These are phyloP conservation scores for Pseudocercospora fuligena DNA, from an alignment of 2,329 filamentous ascomycete species.

Conservation along the genomic window DNA sequence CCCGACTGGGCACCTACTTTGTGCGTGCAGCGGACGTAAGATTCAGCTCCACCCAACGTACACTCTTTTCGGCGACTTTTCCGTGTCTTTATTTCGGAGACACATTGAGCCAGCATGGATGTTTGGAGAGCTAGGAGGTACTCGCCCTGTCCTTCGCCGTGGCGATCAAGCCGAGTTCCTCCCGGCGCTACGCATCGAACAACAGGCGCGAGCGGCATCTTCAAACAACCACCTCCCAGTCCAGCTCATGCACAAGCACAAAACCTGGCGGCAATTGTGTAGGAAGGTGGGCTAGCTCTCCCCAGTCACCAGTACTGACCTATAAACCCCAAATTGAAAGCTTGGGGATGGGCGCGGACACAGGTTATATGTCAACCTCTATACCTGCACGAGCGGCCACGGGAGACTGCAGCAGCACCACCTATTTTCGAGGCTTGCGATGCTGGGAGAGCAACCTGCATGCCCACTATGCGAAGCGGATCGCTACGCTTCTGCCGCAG, in stretches of 20 bases:
- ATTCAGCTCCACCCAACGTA: neutral
- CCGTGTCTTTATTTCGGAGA: slow-evolving; percentile 3
- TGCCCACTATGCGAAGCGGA: neutral
- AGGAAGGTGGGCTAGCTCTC: neutral
- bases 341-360: neutral
- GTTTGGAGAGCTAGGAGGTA: neutral
- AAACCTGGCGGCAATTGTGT: neutral
- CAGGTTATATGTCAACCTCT: neutral
- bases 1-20: neutral
- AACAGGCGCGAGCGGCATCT: neutral
- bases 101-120: neutral
- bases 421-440: neutral
- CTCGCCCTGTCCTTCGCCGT: neutral
- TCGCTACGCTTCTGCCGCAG: neutral
- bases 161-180: slow-evolving; percentile 5
- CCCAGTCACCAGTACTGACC: neutral
- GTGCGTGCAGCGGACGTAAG: no score
- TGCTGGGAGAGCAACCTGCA: neutral
- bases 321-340: neutral
- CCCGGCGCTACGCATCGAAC: slow-evolving; percentile 3
- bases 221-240: slow-evolving; percentile 2
- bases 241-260: neutral
- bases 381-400: neutral
- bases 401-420: neutral
- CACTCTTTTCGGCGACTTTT: neutral